phyloP scores from a whole-genome alignment of 441 rosid genomes.

The Dalechampia spathulata region DNA sequence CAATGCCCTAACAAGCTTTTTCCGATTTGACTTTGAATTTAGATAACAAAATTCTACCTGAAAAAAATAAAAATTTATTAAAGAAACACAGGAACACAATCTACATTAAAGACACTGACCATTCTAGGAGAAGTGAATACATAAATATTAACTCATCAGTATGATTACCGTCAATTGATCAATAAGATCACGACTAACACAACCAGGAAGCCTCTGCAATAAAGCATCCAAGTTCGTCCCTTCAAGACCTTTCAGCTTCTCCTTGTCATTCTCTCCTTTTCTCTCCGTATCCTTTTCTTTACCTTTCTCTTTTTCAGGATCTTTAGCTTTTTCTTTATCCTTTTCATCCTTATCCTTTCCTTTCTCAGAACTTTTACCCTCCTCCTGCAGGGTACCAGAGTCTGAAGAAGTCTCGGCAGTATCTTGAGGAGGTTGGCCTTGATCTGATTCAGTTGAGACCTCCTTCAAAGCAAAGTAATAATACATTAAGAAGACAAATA shows the following conservation, averaged over 20 bases:
- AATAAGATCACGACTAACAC: conserved; percentile 95
- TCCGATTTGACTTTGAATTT: conserved; percentile 90
- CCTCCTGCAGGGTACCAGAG: conserved; percentile 56
- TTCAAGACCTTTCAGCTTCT: conserved; percentile 80
- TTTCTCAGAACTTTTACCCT: conserved; percentile 54
- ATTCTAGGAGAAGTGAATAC: conserved; percentile 5
- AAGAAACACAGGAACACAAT: conserved; percentile 9
- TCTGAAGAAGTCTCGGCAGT: conserved; percentile 53
- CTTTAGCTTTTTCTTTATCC: conserved; percentile 72
- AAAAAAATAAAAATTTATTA: conserved; percentile 9
- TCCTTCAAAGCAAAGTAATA: conserved; percentile 39
- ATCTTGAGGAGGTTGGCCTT: conserved; percentile 48
- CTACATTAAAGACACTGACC: background rate
- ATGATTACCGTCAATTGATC: conserved; percentile 83
- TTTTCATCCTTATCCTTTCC: conserved; percentile 83
- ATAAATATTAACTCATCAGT: conserved; percentile 12
- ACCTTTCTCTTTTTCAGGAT: conserved; percentile 62
- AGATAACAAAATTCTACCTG: conserved; percentile 98
- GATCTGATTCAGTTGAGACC: conserved; percentile 53
- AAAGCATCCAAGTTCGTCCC: conserved; percentile 93
- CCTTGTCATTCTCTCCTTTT: conserved; percentile 80
- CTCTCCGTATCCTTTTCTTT: conserved; percentile 81
- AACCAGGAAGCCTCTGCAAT: conserved; percentile 93
- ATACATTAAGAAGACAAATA: no score
- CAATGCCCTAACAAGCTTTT: conserved; percentile 90